Evolutionary conservation across 768 basidiomycete species (phyloP).

Genomic region (Asterophora lycoperdoides): DNA sequence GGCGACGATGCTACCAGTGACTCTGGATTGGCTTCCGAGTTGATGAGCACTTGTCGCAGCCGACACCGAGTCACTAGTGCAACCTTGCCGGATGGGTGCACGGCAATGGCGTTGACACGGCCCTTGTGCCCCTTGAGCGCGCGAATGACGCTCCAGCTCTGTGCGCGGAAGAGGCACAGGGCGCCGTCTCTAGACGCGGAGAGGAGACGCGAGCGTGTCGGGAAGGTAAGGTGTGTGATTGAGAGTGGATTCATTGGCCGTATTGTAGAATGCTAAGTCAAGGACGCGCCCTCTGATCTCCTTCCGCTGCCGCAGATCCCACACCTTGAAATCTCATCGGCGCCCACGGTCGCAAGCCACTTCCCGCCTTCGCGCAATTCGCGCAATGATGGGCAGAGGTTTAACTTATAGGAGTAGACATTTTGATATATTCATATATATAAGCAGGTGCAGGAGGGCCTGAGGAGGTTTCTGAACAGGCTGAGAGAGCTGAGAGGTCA

Average conservation of each 20-base stretch:
- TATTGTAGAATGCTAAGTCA: too few relatives aligned
- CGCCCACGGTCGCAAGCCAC: constrained; percentile 92
- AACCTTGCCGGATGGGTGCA: constrained; percentile 91
- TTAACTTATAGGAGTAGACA: too few relatives aligned
- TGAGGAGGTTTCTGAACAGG: too few relatives aligned
- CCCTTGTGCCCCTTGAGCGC: constrained; percentile 91
- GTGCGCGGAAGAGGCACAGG: constrained; percentile 83
- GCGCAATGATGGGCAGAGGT: too few relatives aligned
- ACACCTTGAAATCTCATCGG: constrained; percentile 96
- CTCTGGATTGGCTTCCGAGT: too few relatives aligned
- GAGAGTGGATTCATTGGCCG: constrained; percentile 47
- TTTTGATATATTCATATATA: too few relatives aligned
- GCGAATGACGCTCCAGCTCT: constrained; percentile 91
- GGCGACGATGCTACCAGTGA: too few relatives aligned
- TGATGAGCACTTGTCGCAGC: constrained; percentile 82
- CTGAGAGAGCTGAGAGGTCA: too few relatives aligned
- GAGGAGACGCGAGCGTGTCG: constrained; percentile 83
- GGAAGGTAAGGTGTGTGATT: constrained; percentile 83
- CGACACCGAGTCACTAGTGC: constrained; percentile 89
- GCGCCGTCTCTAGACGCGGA: constrained; percentile 93
- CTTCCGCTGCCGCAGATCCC: constrained; percentile 88
- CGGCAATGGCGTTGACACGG: constrained; percentile 82
- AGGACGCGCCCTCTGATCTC: constrained; percentile 94
- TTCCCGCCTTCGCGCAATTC: constrained; percentile 89
- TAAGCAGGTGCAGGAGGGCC: too few relatives aligned